Evolutionary conservation across 371 early-diverging fungal species (phyloP).

Genomic region (Mucor circinelloides): DNA sequence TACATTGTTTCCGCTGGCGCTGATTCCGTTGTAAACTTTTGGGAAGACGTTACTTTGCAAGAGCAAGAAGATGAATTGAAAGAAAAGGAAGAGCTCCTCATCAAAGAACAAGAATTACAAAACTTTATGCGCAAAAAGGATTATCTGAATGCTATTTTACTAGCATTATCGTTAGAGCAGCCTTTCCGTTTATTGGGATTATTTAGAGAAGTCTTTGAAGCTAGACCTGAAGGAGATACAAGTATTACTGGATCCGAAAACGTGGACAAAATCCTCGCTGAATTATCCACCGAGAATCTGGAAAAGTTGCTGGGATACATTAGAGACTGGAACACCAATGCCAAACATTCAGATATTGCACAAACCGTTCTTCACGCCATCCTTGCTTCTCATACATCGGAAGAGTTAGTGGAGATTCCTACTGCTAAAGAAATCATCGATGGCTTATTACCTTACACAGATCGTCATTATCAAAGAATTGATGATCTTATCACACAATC

Average conservation of each 20-base stretch:
- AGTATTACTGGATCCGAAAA: constrained; percentile 64
- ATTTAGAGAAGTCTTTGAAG: constrained; percentile 68
- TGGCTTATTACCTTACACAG: constrained; percentile 87
- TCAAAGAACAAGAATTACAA: constrained; percentile 86
- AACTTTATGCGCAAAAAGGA: constrained; percentile 86
- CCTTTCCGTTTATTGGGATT: constrained; percentile 81
- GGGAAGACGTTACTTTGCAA: constrained; percentile 89
- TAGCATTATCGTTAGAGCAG: constrained; percentile 91
- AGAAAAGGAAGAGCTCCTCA: constrained; percentile 69
- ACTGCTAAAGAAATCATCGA: constrained; percentile 83
- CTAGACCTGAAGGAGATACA: constrained; percentile 49
- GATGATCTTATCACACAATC: constrained; percentile 85
- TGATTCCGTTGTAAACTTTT: constrained; percentile 87
- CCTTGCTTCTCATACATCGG: constrained; percentile 62
- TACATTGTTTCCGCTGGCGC: constrained; percentile 85
- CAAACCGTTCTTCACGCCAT: constrained; percentile 84
- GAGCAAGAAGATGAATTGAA: constrained; percentile 73
- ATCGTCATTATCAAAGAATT: constrained; percentile 87
- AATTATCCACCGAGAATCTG: constrained; percentile 62
- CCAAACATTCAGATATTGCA: constrained; percentile 76
- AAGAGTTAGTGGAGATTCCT: constrained; percentile 70
- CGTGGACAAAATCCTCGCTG: constrained; percentile 68
- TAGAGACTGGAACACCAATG: constrained; percentile 95
- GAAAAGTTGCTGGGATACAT: constrained; percentile 81
- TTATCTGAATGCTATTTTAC: constrained; percentile 87